phyloP scores from a whole-genome alignment of 305 asterid genomes.

The Solanum aculeatissimum region DNA sequence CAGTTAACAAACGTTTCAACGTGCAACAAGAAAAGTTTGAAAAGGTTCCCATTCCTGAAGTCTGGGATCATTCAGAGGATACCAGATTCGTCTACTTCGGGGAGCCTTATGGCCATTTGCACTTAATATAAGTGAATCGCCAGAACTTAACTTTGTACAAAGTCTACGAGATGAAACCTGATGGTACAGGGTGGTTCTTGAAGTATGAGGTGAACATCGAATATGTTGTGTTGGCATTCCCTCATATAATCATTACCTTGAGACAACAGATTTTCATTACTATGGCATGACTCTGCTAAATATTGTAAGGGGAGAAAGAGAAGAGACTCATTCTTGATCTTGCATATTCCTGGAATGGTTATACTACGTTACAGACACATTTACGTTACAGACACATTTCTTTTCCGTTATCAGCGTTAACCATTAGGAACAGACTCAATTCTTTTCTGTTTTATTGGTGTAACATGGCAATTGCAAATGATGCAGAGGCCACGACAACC shows the following conservation, averaged over 20 bases:
- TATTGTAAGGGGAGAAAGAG: not conserved
- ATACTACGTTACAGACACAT: not conserved
- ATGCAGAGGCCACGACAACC: not conserved
- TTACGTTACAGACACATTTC: too few relatives aligned
- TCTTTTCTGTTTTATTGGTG: not conserved
- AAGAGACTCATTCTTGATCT: not conserved
- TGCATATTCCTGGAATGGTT: not conserved
- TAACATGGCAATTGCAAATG: not conserved
- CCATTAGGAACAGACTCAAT: not conserved
- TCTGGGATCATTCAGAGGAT: not conserved
- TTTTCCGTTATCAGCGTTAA: not conserved
- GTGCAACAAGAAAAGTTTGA: not conserved
- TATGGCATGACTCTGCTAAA: not conserved
- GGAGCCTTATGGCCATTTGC: not conserved
- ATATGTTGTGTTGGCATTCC: not conserved
- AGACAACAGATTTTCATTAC: not conserved
- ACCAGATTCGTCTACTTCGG: not conserved
- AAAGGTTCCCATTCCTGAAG: not conserved
- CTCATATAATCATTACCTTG: not conserved
- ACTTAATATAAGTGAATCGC: not conserved
- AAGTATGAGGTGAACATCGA: not conserved
- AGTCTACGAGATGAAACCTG: not conserved
- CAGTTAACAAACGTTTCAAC: not conserved
- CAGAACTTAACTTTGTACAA: not conserved
- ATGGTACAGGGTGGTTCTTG: not conserved